Conservation (phyloP, 208 protist species). For the Vickermania spadyakhi region DNA sequence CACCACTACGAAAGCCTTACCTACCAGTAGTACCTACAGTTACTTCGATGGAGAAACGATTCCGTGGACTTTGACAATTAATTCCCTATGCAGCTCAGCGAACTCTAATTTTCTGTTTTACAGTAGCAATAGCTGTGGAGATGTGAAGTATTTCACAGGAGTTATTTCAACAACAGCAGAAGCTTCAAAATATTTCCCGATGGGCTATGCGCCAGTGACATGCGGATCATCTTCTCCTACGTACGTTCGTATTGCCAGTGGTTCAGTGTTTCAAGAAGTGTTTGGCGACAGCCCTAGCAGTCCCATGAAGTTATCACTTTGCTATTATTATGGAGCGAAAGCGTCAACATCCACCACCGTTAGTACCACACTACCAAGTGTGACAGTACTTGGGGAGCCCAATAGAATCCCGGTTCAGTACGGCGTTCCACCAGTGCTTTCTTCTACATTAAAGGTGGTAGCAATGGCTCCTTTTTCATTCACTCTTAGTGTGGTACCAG, state of each 20-base stretch:
- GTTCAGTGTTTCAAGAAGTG: neutral
- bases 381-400: constrained; percentile 7
- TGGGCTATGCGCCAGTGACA: constrained; percentile 14
- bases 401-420: constrained; percentile 14
- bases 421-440: constrained; percentile 11
- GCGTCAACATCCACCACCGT: neutral
- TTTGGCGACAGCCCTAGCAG: neutral
- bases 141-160: constrained; percentile 55
- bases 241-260: neutral
- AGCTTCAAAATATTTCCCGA: constrained; percentile 2
- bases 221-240: constrained; percentile 1
- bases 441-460: constrained; percentile 14
- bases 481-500: constrained; percentile 25
- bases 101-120: constrained; percentile 55
- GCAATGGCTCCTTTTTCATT: constrained; percentile 39
- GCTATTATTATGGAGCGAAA: constrained; percentile 24
- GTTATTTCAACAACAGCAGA: constrained; percentile 1
- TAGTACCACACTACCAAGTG: constrained; percentile 7
- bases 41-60: constrained; percentile 40
- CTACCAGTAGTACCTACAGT: constrained; percentile 12
- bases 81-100: constrained; percentile 8
- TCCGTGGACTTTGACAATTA: constrained; percentile 45
- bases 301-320: constrained; percentile 13
- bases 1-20: constrained; percentile 23
- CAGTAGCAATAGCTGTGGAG: constrained; percentile 54